A percentile compares a stretch with the other conserved stretches of the same genome.
phyloP scores from a whole-genome alignment of 805 yeast genomes.

The Yarrowia deformans region DNA sequence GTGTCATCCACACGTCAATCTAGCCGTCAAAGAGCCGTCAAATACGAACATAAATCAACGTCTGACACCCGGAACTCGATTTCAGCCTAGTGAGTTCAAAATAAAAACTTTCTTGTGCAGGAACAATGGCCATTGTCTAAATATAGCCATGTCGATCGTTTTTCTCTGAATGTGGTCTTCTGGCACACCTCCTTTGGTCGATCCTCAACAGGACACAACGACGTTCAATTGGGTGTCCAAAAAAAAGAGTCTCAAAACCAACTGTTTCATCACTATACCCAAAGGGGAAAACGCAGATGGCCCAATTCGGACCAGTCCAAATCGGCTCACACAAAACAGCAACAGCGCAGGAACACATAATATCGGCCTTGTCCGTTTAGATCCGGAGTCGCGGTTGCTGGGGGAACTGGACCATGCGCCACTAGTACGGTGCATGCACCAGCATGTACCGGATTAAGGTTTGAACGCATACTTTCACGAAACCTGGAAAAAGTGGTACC shows the following conservation, averaged over 20 bases:
- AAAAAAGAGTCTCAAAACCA: no score
- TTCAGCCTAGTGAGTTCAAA: no score
- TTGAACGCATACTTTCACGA: no score
- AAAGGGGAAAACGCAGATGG: no score
- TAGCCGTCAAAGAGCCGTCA: neutral
- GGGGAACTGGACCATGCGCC: neutral
- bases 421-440: neutral
- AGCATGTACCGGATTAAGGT: neutral
- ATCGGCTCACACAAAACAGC: neutral
- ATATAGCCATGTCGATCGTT: slow-evolving; percentile 31
- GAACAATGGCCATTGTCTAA: slow-evolving; percentile 35
- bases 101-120: neutral
- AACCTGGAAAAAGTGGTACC: no score
- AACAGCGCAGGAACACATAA: slow-evolving; percentile 18
- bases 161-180: no score
- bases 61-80: slow-evolving; percentile 1
- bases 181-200: neutral
- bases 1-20: neutral
- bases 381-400: neutral
- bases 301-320: no score
- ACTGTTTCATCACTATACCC: neutral
- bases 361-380: neutral
- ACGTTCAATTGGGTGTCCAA: no score
- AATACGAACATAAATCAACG: no score
- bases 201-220: no score